Base-by-base conservation (phyloP, 768 basidiomycete genomes). In the Suillus paluster region DNA sequence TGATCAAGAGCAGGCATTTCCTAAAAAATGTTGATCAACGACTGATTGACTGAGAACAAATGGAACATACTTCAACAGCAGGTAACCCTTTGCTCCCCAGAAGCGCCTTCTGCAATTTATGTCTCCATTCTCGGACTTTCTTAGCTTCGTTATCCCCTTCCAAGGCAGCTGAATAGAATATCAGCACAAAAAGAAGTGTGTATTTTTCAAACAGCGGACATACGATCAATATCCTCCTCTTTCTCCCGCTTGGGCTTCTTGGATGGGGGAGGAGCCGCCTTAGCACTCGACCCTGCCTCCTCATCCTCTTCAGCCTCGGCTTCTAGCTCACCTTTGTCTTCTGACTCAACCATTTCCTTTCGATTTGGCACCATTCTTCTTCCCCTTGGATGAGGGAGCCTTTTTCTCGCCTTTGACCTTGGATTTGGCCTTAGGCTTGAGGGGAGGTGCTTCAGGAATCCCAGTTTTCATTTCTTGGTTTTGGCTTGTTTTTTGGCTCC, bases 51-150 rank as follows among this genome's bases (percentile, higher is more conserved):
- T 21, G 30, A 63, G 57, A 56, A 4, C 38, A 65, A 52, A 41
- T 14, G 46, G 34, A 25, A 77, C 82, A 58, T 66, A 92, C 91
- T 66, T 88, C 87, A 11, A 84, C 83, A 67, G 86, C 88, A 5
- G 92, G 89, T 9, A 80, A 64, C 7, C 78, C 77, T 75, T 89
- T 89, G 66, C 78, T 84, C 66, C 87, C 86, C 57, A 96, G 72
- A 79, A 95, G 91, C 0, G 86, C 91, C 74, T 94, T 91, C 77
- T 98, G 95, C 3, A 97, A 83, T 74, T 87, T 91, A 74, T 97
- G 94, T 66, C 96, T 83, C 95, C 95, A 97, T 61, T 92, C 91
- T 70, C 91, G 88, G 68, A 96, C 94, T 73, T 89, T 88, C 59
- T 79, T 69, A 25, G 87, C 90, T 63, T 90, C 89, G 2, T 82